phyloP scores from a whole-genome alignment of 1,284 basidiomycete genomes.

The Cystobasidium sp. region DNA sequence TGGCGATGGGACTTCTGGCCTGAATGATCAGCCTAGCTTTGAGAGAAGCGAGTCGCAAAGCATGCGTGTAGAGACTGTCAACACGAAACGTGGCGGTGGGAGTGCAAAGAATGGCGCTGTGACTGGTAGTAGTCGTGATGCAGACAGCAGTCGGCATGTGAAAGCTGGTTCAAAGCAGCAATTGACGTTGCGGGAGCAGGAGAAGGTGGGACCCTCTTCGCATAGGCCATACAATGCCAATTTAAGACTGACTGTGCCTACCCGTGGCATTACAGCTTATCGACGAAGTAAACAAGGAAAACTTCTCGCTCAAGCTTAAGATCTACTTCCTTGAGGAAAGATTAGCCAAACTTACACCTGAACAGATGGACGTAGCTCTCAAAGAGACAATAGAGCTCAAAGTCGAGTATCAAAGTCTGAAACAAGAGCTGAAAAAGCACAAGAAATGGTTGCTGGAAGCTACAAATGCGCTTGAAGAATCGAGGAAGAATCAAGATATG shows the following conservation, averaged over 20 bases:
- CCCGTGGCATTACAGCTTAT: constrained; percentile 68
- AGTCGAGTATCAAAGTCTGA: constrained; percentile 85
- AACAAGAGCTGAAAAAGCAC: constrained; percentile 89
- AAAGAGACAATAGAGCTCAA: constrained; percentile 94
- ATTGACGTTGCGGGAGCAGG: constrained; percentile 86
- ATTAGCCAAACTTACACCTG: constrained; percentile 77
- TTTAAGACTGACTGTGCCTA: neutral
- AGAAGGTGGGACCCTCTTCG: constrained; percentile 69
- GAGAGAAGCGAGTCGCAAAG: constrained; percentile 37
- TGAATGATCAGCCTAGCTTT: constrained; percentile 36
- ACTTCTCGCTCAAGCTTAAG: constrained; percentile 90
- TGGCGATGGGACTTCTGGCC: constrained; percentile 7
- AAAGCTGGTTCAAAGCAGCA: constrained; percentile 53
- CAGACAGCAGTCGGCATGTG: constrained; percentile 3
- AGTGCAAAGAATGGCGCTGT: neutral
- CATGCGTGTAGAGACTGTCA: constrained; percentile 24
- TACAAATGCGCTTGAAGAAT: constrained; percentile 76
- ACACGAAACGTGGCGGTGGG: neutral
- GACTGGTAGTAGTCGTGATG: neutral
- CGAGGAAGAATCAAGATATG: constrained; percentile 62
- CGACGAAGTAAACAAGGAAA: constrained; percentile 90
- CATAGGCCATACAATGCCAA: neutral
- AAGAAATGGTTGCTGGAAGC: constrained; percentile 85
- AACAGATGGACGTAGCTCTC: constrained; percentile 85
- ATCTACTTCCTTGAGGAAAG: constrained; percentile 92